Evolutionary conservation across 2,329 filamentous ascomycete species (phyloP), one percentile per base, ranked within the genome.

Genomic region (Cladophialophora carrionii): DNA sequence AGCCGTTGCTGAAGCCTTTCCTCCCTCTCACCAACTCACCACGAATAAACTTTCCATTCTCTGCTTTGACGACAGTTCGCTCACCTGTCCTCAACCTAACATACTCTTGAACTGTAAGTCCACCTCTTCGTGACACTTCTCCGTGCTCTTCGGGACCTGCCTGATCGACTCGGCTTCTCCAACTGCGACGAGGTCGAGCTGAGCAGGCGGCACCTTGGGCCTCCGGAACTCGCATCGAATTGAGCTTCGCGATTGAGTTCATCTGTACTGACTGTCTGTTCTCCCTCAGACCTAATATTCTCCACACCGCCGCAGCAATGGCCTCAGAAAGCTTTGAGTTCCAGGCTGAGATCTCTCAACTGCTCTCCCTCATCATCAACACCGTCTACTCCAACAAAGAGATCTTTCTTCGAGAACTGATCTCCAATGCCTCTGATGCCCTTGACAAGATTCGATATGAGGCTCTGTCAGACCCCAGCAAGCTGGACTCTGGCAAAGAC

Each of bases 321-420:
- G 83, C 92, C 82, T 76, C 79, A 73, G 93, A 98, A 86, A 97
- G 93, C 74, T 99, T 99, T 85, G 94, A 98, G 90, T 99, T 98
- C 87, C 95, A 99, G 90, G 95, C 95, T 90, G 95, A 99, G 91
- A 99, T 99, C 80, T 98, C 94, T 90, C 95, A 99, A 91, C 91
- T 99, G 73, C 90, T 99, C 79, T 92, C 90, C 74, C 91, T 99
- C 80, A 99, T 99, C 84, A 99, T 99, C 88, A 99, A 99, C 91
- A 98, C 95, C 73, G 95, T 99, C 85, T 99, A 98, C 88, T 97
- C 93, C 75, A 99, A 99, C 90, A 99, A 99, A 88, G 95, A 98
- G 85, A 98, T 99, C 80, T 99, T 99, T 89, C 85, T 99, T 76
- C 87, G 95, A 90, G 95, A 99, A 85, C 80, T 99, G 76, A 91